These are phyloP conservation scores for Debaryomyces sp. DNA, from an alignment of 1,139 yeast species.

Conservation along the genomic window DNA sequence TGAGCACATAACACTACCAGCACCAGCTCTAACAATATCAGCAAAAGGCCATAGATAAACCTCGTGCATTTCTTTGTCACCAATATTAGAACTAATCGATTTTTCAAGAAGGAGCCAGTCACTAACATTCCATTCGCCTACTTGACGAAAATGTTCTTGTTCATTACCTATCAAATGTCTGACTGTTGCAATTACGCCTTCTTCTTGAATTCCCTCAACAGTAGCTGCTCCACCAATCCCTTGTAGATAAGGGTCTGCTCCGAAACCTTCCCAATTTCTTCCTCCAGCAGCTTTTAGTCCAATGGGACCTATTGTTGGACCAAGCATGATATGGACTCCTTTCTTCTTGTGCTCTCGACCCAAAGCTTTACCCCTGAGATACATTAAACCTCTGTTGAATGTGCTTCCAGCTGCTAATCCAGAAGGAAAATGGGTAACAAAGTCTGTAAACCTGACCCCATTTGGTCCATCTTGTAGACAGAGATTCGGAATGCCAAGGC, in stretches of 20 bases:
- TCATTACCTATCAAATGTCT: slow-evolving; percentile 63
- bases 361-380: slow-evolving; percentile 57
- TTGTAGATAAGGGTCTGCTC: slow-evolving; percentile 63
- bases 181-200: slow-evolving; percentile 58
- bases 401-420: slow-evolving; percentile 63
- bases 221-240: slow-evolving; percentile 59
- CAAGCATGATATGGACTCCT: slow-evolving; percentile 63
- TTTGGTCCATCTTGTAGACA: slow-evolving; percentile 70
- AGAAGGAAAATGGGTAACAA: slow-evolving; percentile 59
- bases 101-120: slow-evolving; percentile 45
- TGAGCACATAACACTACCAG: slow-evolving; percentile 64
- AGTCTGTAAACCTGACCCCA: slow-evolving; percentile 63
- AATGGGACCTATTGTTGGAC: slow-evolving; percentile 67
- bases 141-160: slow-evolving; percentile 66
- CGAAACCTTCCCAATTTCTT: slow-evolving; percentile 68
- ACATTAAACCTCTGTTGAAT: slow-evolving; percentile 55
- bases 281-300: slow-evolving; percentile 68
- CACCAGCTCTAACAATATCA: slow-evolving; percentile 62
- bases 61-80: slow-evolving; percentile 66
- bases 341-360: slow-evolving; percentile 58
- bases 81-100: slow-evolving; percentile 54
- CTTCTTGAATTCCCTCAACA: slow-evolving; percentile 59
- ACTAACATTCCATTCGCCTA: slow-evolving; percentile 52
- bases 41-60: slow-evolving; percentile 70
- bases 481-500: slow-evolving; percentile 57